These are phyloP conservation scores for Gautieria morchelliformis DNA, from an alignment of 768 basidiomycete species.

Conservation along the genomic window DNA sequence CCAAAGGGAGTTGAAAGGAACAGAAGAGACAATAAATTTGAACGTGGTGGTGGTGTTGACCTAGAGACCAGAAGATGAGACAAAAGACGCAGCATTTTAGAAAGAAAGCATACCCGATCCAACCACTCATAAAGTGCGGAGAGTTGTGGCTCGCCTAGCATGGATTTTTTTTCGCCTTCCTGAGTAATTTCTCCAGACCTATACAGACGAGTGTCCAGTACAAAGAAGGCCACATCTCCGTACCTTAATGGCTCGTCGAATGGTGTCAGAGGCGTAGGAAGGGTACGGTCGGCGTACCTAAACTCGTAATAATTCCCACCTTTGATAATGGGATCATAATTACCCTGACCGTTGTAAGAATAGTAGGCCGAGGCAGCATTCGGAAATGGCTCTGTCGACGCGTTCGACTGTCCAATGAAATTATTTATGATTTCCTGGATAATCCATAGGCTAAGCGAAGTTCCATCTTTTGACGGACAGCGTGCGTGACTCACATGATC, in stretches of 20 bases:
- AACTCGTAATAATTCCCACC: constrained; percentile 51
- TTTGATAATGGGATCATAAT: constrained; percentile 41
- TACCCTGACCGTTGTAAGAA: constrained; percentile 53
- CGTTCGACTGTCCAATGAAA: constrained; percentile 48
- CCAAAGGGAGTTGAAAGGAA: constrained; percentile 72
- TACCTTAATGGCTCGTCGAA: constrained; percentile 21
- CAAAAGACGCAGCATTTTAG: neutral
- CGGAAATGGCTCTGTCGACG: constrained; percentile 42
- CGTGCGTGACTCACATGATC: constrained; percentile 41
- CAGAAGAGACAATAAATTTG: constrained; percentile 69
- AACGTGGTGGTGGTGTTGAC: constrained; percentile 65
- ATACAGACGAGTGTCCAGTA: constrained; percentile 62
- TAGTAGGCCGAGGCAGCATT: constrained; percentile 51
- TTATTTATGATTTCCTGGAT: constrained; percentile 49
- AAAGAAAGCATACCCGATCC: constrained; percentile 28
- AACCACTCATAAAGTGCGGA: constrained; percentile 56
- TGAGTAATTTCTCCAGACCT: constrained; percentile 25
- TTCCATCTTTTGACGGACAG: neutral
- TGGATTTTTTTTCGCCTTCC: constrained; percentile 32
- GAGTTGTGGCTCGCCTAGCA: constrained; percentile 63
- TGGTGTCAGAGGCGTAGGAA: neutral
- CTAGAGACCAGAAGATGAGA: constrained; percentile 16
- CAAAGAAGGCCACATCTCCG: constrained; percentile 67
- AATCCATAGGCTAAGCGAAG: neutral
- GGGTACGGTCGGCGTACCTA: constrained; percentile 14